Evolutionary conservation across 2,329 filamentous ascomycete species (phyloP).

Genomic region (Penicillium sp.): DNA sequence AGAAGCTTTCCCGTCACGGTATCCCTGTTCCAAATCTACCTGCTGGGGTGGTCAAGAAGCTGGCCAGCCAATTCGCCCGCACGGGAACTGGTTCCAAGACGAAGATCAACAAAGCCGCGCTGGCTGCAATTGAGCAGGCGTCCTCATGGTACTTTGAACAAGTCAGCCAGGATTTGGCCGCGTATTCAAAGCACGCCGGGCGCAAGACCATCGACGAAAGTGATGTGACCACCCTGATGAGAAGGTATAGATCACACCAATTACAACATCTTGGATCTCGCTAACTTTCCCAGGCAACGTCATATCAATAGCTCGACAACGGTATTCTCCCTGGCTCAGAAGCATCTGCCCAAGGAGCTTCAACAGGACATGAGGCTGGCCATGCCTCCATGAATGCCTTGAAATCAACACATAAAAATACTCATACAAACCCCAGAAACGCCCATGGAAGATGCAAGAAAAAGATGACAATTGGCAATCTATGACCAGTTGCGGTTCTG

Average conservation of each 20-base stretch:
- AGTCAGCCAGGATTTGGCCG: conserved; percentile 76
- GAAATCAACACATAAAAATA: conserved; percentile 18
- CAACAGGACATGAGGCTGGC: conserved; percentile 72
- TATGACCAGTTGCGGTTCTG: conserved; percentile 75
- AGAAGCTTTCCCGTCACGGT: conserved; percentile 71
- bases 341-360: conserved; percentile 79
- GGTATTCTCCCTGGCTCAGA: conserved; percentile 83
- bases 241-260: conserved; percentile 64
- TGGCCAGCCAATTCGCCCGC: conserved; percentile 70
- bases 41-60: conserved; percentile 71
- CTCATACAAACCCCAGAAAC: conserved; percentile 45
- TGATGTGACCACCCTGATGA: conserved; percentile 82
- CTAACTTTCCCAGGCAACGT: conserved; percentile 69
- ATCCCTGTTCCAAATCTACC: conserved; percentile 79
- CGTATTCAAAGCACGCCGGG: conserved; percentile 80
- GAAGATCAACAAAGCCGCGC: conserved; percentile 74
- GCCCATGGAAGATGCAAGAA: conserved; percentile 34
- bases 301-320: conserved; percentile 74
- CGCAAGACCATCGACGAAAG: conserved; percentile 85
- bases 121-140: conserved; percentile 77
- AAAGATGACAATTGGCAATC: conserved; percentile 12
- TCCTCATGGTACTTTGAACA: conserved; percentile 95
- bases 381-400: conserved; percentile 43
- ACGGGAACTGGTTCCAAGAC: conserved; percentile 69
- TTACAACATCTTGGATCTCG: conserved; percentile 18